These are phyloP conservation scores for Insectozyma bohioensis DNA, from an alignment of 1,139 yeast genomes.

Conservation along the genomic window DNA sequence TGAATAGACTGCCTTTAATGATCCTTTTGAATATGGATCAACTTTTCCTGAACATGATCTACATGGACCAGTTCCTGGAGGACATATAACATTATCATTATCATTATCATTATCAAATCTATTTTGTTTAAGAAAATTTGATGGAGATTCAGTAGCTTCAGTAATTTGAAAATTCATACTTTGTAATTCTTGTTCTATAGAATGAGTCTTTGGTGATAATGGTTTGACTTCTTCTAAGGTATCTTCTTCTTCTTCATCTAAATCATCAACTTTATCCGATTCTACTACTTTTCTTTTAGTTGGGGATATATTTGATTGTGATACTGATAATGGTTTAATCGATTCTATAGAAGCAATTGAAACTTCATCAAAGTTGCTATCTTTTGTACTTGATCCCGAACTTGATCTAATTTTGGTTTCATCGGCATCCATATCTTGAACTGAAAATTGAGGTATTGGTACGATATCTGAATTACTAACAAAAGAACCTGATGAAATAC, in stretches of 20 bases:
- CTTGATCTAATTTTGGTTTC: conserved; percentile 3
- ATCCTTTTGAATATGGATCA: conserved; percentile 47
- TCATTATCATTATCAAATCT: neutral
- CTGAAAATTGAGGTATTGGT: conserved; percentile 12
- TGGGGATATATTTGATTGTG: conserved; percentile 18
- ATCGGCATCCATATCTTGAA: conserved; percentile 14
- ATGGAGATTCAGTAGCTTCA: conserved; percentile 15
- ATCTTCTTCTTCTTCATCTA: conserved; percentile 1
- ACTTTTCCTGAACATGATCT: conserved; percentile 57
- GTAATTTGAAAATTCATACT: conserved; percentile 23
- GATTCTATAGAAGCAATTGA: conserved; percentile 22
- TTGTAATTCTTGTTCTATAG: conserved; percentile 30
- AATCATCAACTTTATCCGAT: neutral
- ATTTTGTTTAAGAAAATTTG: conserved; percentile 10
- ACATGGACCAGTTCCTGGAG: conserved; percentile 76
- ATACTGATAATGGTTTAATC: conserved; percentile 27
- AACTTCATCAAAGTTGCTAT: conserved; percentile 15
- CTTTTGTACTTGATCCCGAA: conserved; percentile 3
- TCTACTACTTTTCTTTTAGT: conserved; percentile 7
- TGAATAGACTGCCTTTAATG: conserved; percentile 57
- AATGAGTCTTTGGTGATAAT: conserved; percentile 33
- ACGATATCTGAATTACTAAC: neutral
- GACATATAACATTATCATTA: conserved; percentile 12
- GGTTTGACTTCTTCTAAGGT: conserved; percentile 19
- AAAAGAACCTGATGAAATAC: neutral